Evolutionary conservation across 345 rosid species (phyloP).

Genomic region (Salix viminalis): DNA sequence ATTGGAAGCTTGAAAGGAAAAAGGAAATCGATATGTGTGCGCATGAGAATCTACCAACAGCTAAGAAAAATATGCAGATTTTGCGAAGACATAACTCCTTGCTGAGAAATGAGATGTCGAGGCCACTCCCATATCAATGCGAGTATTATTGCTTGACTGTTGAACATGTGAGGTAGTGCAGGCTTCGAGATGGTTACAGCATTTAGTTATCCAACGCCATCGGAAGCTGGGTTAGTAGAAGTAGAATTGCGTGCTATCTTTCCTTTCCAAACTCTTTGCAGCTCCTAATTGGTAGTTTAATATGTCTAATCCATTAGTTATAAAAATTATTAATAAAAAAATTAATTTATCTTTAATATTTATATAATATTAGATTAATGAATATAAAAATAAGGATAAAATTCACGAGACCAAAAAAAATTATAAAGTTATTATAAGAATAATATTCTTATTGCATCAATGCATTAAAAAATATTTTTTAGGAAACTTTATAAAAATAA

Average conservation of each 20-base stretch:
- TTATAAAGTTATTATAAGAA: too few relatives aligned
- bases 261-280: slow-evolving; percentile 16
- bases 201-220: not conserved
- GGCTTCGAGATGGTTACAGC: not conserved
- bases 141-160: not conserved
- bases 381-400: too few relatives aligned
- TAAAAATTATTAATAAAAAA: too few relatives aligned
- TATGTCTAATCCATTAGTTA: too few relatives aligned
- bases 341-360: too few relatives aligned
- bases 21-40: not conserved
- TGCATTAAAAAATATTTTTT: too few relatives aligned
- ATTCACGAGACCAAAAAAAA: too few relatives aligned
- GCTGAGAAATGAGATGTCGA: not conserved
- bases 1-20: not conserved
- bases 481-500: too few relatives aligned
- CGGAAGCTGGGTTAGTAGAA: not conserved
- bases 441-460: too few relatives aligned
- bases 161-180: not conserved
- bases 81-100: not conserved
- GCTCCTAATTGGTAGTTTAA: slow-evolving; percentile 24
- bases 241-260: slow-evolving; percentile 14
- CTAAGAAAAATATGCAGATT: not conserved
- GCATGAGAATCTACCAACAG: not conserved
- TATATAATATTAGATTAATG: too few relatives aligned
- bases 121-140: not conserved